Conservation (phyloP, 2,329 filamentous ascomycete genomes). For the Fusarium mundagurra region DNA sequence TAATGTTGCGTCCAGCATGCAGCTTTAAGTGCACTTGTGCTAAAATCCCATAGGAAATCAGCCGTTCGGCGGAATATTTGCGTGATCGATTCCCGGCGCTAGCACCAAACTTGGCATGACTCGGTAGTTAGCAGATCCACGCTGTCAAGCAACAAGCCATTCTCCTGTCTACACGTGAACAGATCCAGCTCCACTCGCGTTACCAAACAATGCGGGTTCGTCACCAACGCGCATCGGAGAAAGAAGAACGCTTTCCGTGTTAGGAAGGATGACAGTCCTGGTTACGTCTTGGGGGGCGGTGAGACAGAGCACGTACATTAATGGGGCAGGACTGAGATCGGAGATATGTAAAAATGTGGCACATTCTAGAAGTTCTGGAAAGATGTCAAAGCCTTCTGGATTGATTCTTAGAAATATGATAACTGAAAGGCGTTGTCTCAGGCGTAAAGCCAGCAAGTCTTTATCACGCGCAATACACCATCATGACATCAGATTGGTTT, state of each 20-base stretch:
- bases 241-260: neutral
- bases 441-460: neutral
- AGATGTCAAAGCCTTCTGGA: neutral
- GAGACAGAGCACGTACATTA: neutral
- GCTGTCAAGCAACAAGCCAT: neutral
- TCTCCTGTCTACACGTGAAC: constrained; percentile 1
- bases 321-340: neutral
- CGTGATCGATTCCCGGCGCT: neutral
- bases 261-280: neutral
- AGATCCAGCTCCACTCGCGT: neutral
- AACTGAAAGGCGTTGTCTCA: neutral
- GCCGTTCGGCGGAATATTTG: neutral
- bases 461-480: neutral
- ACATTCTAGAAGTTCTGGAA: constrained; percentile 11
- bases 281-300: neutral
- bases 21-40: neutral
- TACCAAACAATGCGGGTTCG: neutral
- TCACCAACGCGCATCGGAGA: neutral
- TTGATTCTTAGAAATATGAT: neutral
- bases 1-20: neutral
- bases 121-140: neutral
- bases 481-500: neutral
- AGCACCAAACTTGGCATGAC: neutral
- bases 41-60: neutral
- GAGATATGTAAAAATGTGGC: neutral